These are phyloP conservation scores for Fusarium sp. DNA, from an alignment of 2,329 filamentous ascomycete species.

Conservation along the genomic window DNA sequence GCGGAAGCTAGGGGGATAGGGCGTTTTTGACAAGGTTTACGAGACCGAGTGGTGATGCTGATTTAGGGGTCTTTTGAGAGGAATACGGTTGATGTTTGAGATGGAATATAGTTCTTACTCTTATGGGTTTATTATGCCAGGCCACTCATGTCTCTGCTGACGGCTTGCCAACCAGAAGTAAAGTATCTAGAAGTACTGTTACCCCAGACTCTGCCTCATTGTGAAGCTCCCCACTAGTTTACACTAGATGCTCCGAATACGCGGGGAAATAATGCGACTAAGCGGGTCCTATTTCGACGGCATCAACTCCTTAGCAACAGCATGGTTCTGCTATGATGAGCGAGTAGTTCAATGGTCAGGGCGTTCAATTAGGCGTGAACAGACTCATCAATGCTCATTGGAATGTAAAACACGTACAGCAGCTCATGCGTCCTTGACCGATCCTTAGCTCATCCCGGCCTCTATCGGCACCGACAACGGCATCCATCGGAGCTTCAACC, in stretches of 20 bases:
- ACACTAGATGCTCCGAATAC: constrained; percentile 21
- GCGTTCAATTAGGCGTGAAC: too few relatives aligned
- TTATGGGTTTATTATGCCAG: accelerated
- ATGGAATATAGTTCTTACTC: background rate
- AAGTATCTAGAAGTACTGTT: background rate
- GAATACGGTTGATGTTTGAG: background rate
- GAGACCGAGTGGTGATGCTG: constrained; percentile 1
- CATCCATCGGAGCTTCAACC: constrained; percentile 22
- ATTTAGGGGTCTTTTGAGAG: background rate
- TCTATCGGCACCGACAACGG: constrained; percentile 28
- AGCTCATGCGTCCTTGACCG: too few relatives aligned
- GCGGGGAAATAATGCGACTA: constrained; percentile 22
- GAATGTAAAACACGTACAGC: too few relatives aligned
- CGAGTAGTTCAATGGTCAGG: too few relatives aligned
- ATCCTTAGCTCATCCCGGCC: constrained; percentile 5
- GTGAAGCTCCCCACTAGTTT: constrained; percentile 22
- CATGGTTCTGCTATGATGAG: too few relatives aligned
- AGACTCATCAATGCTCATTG: too few relatives aligned
- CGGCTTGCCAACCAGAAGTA: background rate
- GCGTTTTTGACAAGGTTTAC: constrained; percentile 39
- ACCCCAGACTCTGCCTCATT: constrained; percentile 18
- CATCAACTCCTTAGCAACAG: background rate
- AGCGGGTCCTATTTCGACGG: constrained; percentile 17
- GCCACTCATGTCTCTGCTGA: constrained; percentile 4
- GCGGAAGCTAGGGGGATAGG: constrained; percentile 29